Evolutionary conservation across 768 basidiomycete species (phyloP), one percentile per base, ranked within the genome.

Genomic region (Lactarius evosmus): DNA sequence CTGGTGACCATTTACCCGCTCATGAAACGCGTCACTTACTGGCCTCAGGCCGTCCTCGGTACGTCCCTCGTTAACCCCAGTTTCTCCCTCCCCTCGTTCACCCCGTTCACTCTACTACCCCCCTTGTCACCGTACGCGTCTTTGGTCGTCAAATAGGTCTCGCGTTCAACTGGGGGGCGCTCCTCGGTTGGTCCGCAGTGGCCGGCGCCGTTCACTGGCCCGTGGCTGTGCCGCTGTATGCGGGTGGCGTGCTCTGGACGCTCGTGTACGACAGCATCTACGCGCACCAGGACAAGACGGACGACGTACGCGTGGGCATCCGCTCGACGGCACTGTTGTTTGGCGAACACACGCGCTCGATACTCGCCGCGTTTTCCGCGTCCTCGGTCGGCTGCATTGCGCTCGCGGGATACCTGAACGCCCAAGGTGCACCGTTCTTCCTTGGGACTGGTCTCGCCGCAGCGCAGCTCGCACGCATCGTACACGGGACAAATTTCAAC

Each of bases 181-280:
- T 99, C 1, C 84, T 98, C 19, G 97, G 97, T 27, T 98, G 95
- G 91, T 95, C 97, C 3, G 95, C 97, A 2, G 86, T 98, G 4
- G 84, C 89, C 1, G 93, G 92, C 1, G 70, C 80, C 2, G 86
- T 88, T 3, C 79, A 96, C 71, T 96, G 93, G 95, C 73, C 73
- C 12, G 83, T 95, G 46, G 92, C 90, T 49, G 75, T 91, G 9
- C 93, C 97, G 2, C 81, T 99, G 14, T 98, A 98, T 71, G 87
- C 88, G 1, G 93, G 95, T 8, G 91, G 93, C 27, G 77, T 95
- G 30, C 85, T 86, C 70, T 98, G 95, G 95, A 95, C 95, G 55
- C 82, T 99, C 50, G 91, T 97, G 1, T 99, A 98, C 72, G 97
- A 99, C 70, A 96, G 89, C 55, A 94, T 98, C 68, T 98, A 98